phyloP scores from a whole-genome alignment of 2,329 filamentous ascomycete species.

The Aspergillus oerlinghausenensis region DNA sequence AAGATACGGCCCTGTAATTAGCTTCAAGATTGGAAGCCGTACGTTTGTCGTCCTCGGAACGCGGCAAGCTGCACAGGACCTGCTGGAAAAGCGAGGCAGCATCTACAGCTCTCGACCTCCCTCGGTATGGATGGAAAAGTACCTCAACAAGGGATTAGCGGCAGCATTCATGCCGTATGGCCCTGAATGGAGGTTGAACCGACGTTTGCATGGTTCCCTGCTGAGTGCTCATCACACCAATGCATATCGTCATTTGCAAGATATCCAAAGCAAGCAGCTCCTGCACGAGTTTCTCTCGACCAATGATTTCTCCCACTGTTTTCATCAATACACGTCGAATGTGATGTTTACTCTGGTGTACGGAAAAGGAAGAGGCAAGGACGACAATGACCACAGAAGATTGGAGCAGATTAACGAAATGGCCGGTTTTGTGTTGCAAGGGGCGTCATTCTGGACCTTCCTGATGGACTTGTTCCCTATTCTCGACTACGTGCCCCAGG shows the following conservation, averaged over 20 bases:
- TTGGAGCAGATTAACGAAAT: constrained; percentile 46
- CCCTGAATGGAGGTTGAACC: constrained; percentile 43
- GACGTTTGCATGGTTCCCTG: constrained; percentile 42
- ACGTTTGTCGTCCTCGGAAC: constrained; percentile 34
- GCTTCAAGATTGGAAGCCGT: constrained; percentile 26
- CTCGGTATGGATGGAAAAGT: constrained; percentile 22
- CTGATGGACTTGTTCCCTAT: constrained; percentile 11
- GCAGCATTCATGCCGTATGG: constrained; percentile 49
- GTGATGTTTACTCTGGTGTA: constrained; percentile 51
- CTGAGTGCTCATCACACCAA: constrained; percentile 42
- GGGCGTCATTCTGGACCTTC: constrained; percentile 1
- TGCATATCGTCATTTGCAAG: constrained; percentile 47
- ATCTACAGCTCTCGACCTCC: constrained; percentile 38
- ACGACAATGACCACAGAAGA: constrained; percentile 42
- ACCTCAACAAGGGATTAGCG: constrained; percentile 33
- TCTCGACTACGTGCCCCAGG: constrained; percentile 3
- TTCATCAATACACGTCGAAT: constrained; percentile 47
- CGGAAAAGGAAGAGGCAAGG: constrained; percentile 42
- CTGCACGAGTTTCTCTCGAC: constrained; percentile 39
- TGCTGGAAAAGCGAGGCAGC: constrained; percentile 35
- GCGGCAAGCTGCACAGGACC: constrained; percentile 29
- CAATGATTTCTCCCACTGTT: constrained; percentile 41
- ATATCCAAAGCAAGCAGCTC: constrained; percentile 46
- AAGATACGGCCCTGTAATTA: constrained; percentile 33
- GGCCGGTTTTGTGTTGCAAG: constrained; percentile 14